Base-by-base conservation (phyloP, 2,329 filamentous ascomycete species). In the Aspergillus ochraceus region DNA sequence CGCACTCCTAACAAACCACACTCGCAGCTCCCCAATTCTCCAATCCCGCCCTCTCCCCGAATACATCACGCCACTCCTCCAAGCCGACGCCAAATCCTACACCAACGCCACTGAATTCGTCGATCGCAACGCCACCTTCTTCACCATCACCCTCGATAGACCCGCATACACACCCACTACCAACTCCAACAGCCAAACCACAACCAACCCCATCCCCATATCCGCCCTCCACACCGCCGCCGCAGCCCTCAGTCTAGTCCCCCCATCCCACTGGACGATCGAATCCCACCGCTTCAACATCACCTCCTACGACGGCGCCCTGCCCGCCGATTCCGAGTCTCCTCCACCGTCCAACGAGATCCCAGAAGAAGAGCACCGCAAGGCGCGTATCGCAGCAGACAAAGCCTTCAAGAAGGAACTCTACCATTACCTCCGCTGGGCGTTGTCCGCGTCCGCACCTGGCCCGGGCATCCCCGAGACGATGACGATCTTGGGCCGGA, bases 351-450 rank as follows among this genome's bases (percentile, higher is more conserved):
- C 47, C 24, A 64, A 17, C 32, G 60, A 14, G 39, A 57, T 20
- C 29, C 47, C 12, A 22, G 75, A 71, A 52, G 64, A 64, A n/a
- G 71, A 74, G 63, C 47, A 42, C 3, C 60, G 61, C 45, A 60
- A 57, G 47, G 39, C 59, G 6, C 59, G 67, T 3, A 55, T 70
- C 8, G 52, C 62, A 4, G 60, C 69, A 3, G 70, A 74, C 52
- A 77, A 77, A 54, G 49, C 68, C 19, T 77, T 78, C 62, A 80
- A 77, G 60, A 80, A 76, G 55, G 73, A 81, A 54, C 64, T 86
- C 4, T 83, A 86, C 71, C 74, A 80, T 58, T 86, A 84, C 66
- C 72, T 88, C 55, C 80, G 86, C 54, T 83, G 84, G 79, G 84
- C 83, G 1, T 63, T 88, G 24, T 77, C 79, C 2, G 83, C 78